Evolutionary conservation across 2,329 filamentous ascomycete species (phyloP), one percentile per base, ranked within the genome.

Genomic region (Apiospora sp.): DNA sequence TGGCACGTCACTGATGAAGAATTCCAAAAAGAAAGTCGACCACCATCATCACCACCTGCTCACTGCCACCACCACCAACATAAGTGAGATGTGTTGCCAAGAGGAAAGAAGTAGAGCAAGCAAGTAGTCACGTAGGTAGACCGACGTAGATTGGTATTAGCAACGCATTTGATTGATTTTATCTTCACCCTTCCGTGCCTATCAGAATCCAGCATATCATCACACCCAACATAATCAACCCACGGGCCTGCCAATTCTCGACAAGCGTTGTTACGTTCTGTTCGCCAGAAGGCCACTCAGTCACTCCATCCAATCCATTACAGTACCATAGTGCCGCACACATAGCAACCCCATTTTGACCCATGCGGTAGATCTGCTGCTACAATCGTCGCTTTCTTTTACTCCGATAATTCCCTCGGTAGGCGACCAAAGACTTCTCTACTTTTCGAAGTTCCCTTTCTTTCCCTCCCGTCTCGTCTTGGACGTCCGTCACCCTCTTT

Each of bases 381-480:
- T 46, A 69, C 67, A 49, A 46, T 49, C 67, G 67, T 69, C 58
- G 58, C 58, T 64, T 64, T 64, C 58, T 64, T 64, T 64, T 64
- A 64, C 67, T 69, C 67, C 67, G 67, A 69, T 69, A 69, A 48
- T 69, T 69, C 67, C 67, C 67, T 69, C 43, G 67, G 67, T 13
- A 69, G 67, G 58, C 67, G 22, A 41, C 67, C 67, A 69, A 34
- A 34, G 44, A 46, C 67, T 34, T 69, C 34, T 48, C 58, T n/a
- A n/a, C 34, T 64, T 61, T 61, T 64, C 58, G 58, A 64, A 64
- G 58, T 64, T 69, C 37, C 44, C 27, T 49, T 49, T 34, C 37
- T 49, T 68, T 49, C 27, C 27, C 27, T 41, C 27, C 67, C 67
- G 27, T 49, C 44, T 69, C 48, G 44, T 69, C 67, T 37, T 69